phyloP scores from a whole-genome alignment of 2,329 filamentous ascomycete genomes.

The Gnomoniopsis smithogilvyi region DNA sequence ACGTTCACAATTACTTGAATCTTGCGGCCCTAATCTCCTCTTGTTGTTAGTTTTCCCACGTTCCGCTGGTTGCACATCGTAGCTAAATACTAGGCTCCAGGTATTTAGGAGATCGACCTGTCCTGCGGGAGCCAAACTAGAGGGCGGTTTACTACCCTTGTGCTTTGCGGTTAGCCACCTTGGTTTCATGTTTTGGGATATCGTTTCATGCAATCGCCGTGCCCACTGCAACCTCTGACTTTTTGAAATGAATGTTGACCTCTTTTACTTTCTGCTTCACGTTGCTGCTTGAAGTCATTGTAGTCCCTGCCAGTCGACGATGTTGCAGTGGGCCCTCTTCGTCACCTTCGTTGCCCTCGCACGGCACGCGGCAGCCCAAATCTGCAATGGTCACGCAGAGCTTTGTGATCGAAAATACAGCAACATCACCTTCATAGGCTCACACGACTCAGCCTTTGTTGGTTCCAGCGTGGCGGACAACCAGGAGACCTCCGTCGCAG shows the following conservation, averaged over 20 bases:
- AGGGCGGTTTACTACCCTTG: not conserved
- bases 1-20: no score
- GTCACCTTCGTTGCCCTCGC: not conserved
- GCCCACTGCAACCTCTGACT: not conserved
- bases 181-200: not conserved
- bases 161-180: not conserved
- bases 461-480: constrained; percentile 52
- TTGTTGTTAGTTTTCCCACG: no score
- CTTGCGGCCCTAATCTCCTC: no score
- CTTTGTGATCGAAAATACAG: constrained; percentile 57
- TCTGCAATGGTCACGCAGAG: constrained; percentile 56
- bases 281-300: not conserved
- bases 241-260: no score
- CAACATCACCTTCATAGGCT: constrained; percentile 56
- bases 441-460: constrained; percentile 65
- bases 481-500: constrained; percentile 56
- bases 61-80: no score
- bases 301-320: not conserved
- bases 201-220: not conserved
- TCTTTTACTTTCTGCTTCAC: no score
- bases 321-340: not conserved
- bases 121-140: not conserved
- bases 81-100: no score
- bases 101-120: no score
- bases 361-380: constrained; percentile 14